Conservation (phyloP, 1,139 yeast species). For the Cylindricascospora bacillispora region DNA sequence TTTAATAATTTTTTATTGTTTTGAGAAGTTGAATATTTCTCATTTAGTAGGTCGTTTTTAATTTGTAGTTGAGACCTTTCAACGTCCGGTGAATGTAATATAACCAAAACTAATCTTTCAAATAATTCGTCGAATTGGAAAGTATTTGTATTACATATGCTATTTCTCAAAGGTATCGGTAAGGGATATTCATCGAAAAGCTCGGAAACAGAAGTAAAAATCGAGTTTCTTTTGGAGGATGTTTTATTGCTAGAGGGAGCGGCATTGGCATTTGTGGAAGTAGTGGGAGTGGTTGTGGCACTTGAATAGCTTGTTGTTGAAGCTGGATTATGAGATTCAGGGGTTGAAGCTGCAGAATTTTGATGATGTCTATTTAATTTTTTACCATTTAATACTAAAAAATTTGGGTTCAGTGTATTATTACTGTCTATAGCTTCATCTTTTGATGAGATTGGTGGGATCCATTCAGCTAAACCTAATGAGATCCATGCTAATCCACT, state of each 20-base stretch:
- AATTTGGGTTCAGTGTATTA: constrained; percentile 12
- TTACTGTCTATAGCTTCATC: constrained; percentile 6
- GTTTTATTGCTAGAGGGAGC: constrained; percentile 4
- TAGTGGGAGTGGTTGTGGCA: no score
- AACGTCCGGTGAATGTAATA: constrained; percentile 57
- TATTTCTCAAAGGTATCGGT: constrained; percentile 12
- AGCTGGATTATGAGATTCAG: no score
- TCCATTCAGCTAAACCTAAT: constrained; percentile 79
- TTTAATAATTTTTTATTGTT: no score
- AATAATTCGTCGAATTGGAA: constrained; percentile 47
- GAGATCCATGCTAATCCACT: constrained; percentile 82
- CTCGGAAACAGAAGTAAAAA: constrained; percentile 5
- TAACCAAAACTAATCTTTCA: constrained; percentile 64
- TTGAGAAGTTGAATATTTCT: constrained; percentile 2
- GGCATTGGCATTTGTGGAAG: no score
- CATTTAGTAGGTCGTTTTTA: constrained; percentile 8
- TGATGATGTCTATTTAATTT: no score
- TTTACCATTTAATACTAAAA: constrained; percentile 18
- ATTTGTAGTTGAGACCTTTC: constrained; percentile 15
- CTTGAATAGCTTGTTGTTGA: no score
- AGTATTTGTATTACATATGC: constrained; percentile 10
- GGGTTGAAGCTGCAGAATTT: no score
- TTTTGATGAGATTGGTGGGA: constrained; percentile 33
- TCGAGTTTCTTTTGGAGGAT: constrained; percentile 1
- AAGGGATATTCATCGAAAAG: constrained; percentile 23